Percentiles rank a stretch among this genome's conserved stretches.
phyloP scores from a whole-genome alignment of 2,329 filamentous ascomycete genomes.

The Drechslera avenae region DNA sequence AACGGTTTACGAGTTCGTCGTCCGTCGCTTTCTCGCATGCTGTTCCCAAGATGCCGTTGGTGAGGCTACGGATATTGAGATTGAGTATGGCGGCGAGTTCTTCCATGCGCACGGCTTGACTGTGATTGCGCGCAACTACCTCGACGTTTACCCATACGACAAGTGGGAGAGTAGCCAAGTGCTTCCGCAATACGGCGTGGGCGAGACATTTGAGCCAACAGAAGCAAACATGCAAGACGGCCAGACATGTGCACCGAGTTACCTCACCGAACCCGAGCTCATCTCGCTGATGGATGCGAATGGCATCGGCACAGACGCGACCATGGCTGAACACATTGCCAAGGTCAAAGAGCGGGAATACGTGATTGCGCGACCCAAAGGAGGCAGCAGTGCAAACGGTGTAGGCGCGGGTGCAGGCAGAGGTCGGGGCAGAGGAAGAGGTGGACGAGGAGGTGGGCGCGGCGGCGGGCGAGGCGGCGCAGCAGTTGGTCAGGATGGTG shows the following conservation, averaged over 20 bases:
- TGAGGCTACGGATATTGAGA: conserved; percentile 80
- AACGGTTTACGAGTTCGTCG: conserved; percentile 89
- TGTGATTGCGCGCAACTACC: conserved; percentile 87
- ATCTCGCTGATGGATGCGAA: conserved; percentile 98
- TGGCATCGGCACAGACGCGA: conserved; percentile 96
- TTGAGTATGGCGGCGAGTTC: conserved; percentile 79
- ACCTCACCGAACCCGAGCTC: conserved; percentile 92
- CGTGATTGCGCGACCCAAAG: conserved; percentile 67
- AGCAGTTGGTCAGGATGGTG: conserved; percentile 47
- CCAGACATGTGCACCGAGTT: conserved; percentile 82
- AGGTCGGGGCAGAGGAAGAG: conserved; percentile 52
- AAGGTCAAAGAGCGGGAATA: conserved; percentile 93
- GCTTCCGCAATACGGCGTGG: conserved; percentile 77
- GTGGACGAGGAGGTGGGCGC: conserved; percentile 34
- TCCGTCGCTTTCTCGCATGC: conserved; percentile 89
- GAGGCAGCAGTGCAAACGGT: conserved; percentile 37
- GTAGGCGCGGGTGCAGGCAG: conserved; percentile 49
- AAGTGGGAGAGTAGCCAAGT: conserved; percentile 90
- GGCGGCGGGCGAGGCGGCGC: conserved; percentile 58
- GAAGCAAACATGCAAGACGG: conserved; percentile 90
- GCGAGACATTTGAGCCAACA: conserved; percentile 83
- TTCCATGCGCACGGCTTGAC: conserved; percentile 84
- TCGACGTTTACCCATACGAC: conserved; percentile 95
- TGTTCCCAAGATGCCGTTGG: conserved; percentile 94
- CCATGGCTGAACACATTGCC: conserved; percentile 97